A percentile compares a stretch with the other conserved stretches of the same genome.
phyloP scores from a whole-genome alignment of 768 basidiomycete genomes.

The Porpolomopsis calyptriformis region DNA sequence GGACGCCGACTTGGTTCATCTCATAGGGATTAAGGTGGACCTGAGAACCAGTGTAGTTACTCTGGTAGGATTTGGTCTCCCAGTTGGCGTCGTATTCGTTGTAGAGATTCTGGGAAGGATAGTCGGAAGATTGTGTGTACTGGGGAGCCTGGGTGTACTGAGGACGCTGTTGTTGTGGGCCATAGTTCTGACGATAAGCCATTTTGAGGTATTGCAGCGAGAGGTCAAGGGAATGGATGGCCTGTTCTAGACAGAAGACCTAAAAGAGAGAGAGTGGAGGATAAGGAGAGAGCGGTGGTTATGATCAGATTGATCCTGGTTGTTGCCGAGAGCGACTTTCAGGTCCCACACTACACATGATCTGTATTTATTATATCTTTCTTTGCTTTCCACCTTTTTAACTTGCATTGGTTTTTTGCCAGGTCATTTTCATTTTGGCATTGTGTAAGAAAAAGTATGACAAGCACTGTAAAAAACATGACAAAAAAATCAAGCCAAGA shows the following conservation, averaged over 20 bases:
- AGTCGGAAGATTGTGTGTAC: background rate
- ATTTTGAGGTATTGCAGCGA: constrained; percentile 23
- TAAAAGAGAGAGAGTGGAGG: constrained; percentile 6
- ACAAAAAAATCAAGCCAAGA: too few relatives aligned
- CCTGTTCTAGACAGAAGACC: constrained; percentile 9
- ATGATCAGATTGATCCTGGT: too few relatives aligned
- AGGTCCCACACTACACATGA: too few relatives aligned
- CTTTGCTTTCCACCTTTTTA: too few relatives aligned
- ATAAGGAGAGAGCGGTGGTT: too few relatives aligned
- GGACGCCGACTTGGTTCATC: constrained; percentile 37
- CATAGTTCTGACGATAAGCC: constrained; percentile 46
- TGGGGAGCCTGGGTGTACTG: constrained; percentile 17
- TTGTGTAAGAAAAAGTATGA: too few relatives aligned
- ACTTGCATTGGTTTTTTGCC: too few relatives aligned
- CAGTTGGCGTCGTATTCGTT: constrained; percentile 36
- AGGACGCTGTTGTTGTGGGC: too few relatives aligned
- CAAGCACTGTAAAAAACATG: too few relatives aligned
- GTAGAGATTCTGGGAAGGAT: constrained; percentile 11
- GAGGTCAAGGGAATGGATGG: constrained; percentile 19
- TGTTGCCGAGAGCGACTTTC: too few relatives aligned
- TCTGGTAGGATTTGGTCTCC: constrained; percentile 46
- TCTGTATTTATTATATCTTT: too few relatives aligned
- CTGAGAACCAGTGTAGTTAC: constrained; percentile 59
- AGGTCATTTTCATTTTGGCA: too few relatives aligned
- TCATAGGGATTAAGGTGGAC: constrained; percentile 61